A percentile compares a stretch with the other conserved stretches of the same genome.
Evolutionary conservation across 257 asterid species (phyloP).

Genomic region (Thymus mandschuricus): DNA sequence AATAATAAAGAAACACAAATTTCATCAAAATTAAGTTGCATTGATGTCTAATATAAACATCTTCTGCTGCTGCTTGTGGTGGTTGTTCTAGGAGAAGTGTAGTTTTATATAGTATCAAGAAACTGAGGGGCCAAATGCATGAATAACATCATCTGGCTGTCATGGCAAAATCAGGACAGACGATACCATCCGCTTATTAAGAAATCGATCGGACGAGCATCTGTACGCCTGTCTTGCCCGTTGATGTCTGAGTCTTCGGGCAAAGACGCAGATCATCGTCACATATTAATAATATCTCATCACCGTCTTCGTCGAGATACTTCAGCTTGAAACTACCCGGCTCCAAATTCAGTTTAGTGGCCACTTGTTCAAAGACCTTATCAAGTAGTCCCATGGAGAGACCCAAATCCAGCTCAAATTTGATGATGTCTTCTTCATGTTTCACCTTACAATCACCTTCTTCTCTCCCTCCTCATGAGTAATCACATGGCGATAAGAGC

Average conservation of each 20-base stretch:
- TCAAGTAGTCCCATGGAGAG: conserved; percentile 6
- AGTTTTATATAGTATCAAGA: too few relatives aligned
- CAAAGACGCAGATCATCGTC: conserved; percentile 28
- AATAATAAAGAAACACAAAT: too few relatives aligned
- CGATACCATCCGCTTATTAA: too few relatives aligned
- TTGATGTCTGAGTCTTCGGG: background rate
- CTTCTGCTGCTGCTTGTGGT: too few relatives aligned
- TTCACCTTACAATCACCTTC: conserved; percentile 23
- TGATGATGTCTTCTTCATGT: conserved; percentile 18
- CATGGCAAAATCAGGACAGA: background rate
- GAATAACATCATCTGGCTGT: conserved; percentile 12
- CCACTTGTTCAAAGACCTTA: conserved; percentile 28
- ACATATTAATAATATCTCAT: conserved; percentile 15
- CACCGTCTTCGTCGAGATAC: conserved; percentile 32
- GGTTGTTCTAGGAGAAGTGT: too few relatives aligned
- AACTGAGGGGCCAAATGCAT: background rate
- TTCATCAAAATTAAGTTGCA: too few relatives aligned
- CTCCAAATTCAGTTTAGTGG: conserved; percentile 21
- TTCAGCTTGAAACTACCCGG: conserved; percentile 25
- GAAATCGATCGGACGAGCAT: too few relatives aligned
- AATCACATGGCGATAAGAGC: too few relatives aligned
- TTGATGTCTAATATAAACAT: too few relatives aligned
- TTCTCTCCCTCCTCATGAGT: background rate
- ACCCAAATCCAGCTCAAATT: conserved; percentile 8
- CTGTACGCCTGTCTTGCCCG: too few relatives aligned